Evolutionary conservation across 306 rosid species (phyloP).

Genomic region (Fragaria iinumae): DNA sequence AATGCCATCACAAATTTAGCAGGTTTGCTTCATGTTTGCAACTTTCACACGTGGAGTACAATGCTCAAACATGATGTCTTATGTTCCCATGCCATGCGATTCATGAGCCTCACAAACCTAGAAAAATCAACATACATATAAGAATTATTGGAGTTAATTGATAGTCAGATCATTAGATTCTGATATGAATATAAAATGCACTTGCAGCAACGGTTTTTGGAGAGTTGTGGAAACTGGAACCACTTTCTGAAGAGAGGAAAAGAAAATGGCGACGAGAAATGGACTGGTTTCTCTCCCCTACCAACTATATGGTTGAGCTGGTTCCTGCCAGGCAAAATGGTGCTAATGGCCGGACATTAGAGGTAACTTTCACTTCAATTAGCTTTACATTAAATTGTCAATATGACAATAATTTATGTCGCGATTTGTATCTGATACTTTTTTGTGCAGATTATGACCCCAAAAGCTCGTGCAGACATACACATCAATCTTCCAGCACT

Average conservation of each 20-base stretch:
- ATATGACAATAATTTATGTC: neutral
- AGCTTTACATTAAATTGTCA: neutral
- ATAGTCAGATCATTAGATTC: neutral
- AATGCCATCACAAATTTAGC: conserved; percentile 78
- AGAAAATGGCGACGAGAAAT: conserved; percentile 77
- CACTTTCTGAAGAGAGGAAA: conserved; percentile 75
- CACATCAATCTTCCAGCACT: conserved; percentile 96
- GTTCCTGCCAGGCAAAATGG: conserved; percentile 91
- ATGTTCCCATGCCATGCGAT: neutral
- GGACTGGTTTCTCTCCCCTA: conserved; percentile 92
- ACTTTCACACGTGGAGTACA: neutral
- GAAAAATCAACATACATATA: neutral
- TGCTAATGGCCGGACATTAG: conserved; percentile 73
- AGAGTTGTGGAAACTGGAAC: conserved; percentile 95
- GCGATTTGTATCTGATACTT: conserved; percentile 19
- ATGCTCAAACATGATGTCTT: neutral
- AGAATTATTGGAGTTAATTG: neutral
- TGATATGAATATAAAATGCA: conserved; percentile 2
- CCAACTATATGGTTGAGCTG: conserved; percentile 91
- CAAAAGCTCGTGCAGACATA: conserved; percentile 86
- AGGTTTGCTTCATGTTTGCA: conserved; percentile 39
- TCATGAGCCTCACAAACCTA: neutral
- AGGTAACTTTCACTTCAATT: conserved; percentile 51
- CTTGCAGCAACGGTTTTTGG: conserved; percentile 81
- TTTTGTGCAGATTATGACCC: conserved; percentile 79